Evolutionary conservation across 257 asterid genomes (phyloP).

Genomic region (Avicennia marina): DNA sequence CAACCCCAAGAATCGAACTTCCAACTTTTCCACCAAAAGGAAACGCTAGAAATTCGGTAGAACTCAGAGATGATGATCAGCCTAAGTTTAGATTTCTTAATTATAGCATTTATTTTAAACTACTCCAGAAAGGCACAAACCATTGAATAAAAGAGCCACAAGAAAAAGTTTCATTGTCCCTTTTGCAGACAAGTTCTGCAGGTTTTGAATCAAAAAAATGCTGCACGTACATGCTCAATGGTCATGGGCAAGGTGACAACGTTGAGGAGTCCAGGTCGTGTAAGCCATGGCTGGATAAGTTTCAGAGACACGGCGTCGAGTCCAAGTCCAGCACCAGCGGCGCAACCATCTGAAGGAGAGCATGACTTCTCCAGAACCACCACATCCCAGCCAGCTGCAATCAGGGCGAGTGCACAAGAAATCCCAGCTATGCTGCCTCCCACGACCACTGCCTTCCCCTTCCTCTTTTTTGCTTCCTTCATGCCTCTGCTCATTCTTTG

Average conservation of each 20-base stretch:
- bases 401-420: conserved; percentile 58
- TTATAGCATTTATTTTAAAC: neutral
- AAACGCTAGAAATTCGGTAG: conserved; percentile 1
- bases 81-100: neutral
- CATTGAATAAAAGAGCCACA: neutral
- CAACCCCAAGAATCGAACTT: neutral
- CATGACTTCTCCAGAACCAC: conserved; percentile 65
- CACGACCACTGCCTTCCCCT: conserved; percentile 56
- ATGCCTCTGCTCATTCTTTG: too few relatives aligned
- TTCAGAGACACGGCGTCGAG: conserved; percentile 46
- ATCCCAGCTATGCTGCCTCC: conserved; percentile 90
- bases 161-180: neutral
- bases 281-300: conserved; percentile 46
- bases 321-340: conserved; percentile 83
- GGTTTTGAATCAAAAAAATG: neutral
- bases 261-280: conserved; percentile 38
- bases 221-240: conserved; percentile 54
- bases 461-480: neutral
- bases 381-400: conserved; percentile 76
- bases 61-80: neutral
- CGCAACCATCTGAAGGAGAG: conserved; percentile 52
- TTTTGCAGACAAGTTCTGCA: neutral
- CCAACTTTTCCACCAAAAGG: neutral
- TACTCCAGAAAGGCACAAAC: neutral
- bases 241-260: conserved; percentile 42